Conservation (phyloP, 73 alveolate genomes). For the Paramecium octaurelia region DNA sequence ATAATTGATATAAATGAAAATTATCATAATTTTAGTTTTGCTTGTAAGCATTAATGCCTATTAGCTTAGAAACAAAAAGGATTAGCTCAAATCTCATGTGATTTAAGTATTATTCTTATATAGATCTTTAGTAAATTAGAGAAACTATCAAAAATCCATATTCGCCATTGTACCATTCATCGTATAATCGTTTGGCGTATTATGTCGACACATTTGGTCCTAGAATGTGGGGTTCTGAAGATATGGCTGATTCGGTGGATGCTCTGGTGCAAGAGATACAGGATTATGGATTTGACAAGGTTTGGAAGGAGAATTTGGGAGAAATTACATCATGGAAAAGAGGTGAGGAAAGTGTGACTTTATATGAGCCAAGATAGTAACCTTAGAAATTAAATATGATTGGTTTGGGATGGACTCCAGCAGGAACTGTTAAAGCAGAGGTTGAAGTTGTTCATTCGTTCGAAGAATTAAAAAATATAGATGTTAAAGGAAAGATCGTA, state of each 20-base stretch:
- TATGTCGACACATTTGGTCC: conserved; percentile 62
- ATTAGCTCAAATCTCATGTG: background rate
- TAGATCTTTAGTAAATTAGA: background rate
- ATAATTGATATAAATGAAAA: background rate
- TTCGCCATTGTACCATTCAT: conserved; percentile 35
- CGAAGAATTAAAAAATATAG: conserved; percentile 34
- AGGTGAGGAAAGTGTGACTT: conserved; percentile 56
- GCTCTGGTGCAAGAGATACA: background rate
- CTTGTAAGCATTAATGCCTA: background rate
- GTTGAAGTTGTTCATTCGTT: conserved; percentile 55
- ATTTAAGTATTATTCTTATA: background rate
- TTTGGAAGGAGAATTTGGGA: conserved; percentile 19
- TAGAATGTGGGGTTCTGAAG: conserved; percentile 54
- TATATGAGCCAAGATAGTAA: conserved; percentile 22
- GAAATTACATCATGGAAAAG: conserved; percentile 43
- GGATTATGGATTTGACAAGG: background rate
- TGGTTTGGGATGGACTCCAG: conserved; percentile 50
- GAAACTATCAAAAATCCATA: background rate
- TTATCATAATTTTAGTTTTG: background rate
- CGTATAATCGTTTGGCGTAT: conserved; percentile 56
- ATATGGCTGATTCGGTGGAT: background rate
- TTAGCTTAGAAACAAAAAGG: background rate
- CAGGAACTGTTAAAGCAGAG: conserved; percentile 48
- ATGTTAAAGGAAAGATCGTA: conserved; percentile 60
- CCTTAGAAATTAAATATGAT: conserved; percentile 47